Evolutionary conservation across 768 basidiomycete genomes (phyloP).

Genomic region (Boletales sp.): DNA sequence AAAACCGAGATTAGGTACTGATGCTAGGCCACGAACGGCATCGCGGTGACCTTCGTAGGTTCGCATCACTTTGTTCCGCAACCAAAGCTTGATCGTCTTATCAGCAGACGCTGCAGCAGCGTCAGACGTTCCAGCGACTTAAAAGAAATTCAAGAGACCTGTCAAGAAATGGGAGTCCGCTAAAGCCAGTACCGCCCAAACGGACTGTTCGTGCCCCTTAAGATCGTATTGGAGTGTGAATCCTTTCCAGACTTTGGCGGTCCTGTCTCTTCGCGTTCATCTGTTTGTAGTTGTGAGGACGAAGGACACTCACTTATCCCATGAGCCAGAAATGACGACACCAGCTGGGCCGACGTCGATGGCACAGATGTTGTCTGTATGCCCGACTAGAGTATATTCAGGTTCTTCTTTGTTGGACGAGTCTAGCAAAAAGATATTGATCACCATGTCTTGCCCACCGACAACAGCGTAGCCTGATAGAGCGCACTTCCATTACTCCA

Average conservation of each 20-base stretch:
- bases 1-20: constrained; percentile 85
- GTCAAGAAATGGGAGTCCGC: constrained; percentile 77
- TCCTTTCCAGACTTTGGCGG: constrained; percentile 91
- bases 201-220: constrained; percentile 84
- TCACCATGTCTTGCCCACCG: constrained; percentile 84
- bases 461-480: constrained; percentile 75
- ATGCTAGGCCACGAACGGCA: constrained; percentile 81
- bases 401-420: constrained; percentile 62
- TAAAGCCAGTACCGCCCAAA: constrained; percentile 88
- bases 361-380: constrained; percentile 87
- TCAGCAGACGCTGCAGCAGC: constrained; percentile 80
- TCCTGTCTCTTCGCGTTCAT: constrained; percentile 45
- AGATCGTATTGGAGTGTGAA: constrained; percentile 71
- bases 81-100: constrained; percentile 89
- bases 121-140: constrained; percentile 4
- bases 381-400: constrained; percentile 79
- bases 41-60: constrained; percentile 87
- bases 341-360: constrained; percentile 69
- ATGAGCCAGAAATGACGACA: constrained; percentile 88
- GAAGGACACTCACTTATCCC: constrained; percentile 76
- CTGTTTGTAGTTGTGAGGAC: neutral
- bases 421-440: constrained; percentile 77
- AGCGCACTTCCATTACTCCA: neutral
- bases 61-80: constrained; percentile 65
- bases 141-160: constrained; percentile 43